Evolutionary conservation across 23 red algal species (phyloP), one percentile per base, ranked within the genome.

Genomic region (Agarophyton chilense): DNA sequence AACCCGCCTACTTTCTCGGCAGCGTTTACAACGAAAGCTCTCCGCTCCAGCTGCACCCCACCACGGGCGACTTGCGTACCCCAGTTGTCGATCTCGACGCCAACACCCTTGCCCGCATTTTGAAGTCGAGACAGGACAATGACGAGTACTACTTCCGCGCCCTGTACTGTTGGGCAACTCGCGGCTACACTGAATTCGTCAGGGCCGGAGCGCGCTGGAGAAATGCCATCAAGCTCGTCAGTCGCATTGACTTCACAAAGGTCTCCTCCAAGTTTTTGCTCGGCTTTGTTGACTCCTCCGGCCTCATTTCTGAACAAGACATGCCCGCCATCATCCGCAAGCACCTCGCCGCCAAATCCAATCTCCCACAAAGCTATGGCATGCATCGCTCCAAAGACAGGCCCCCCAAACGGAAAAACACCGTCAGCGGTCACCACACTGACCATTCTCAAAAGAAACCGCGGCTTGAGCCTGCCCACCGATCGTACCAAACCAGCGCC

Each of bases 81-180:
- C n/a, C 68, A 43, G 41, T 74, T 26, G 21, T 74, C 18, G 41
- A 49, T 2, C 68, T 74, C 36, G 68, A 74, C 33, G 68, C 41
- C 3, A 74, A 49, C 14, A 12, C 68, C 9, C 36, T 74, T 29
- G 38, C 39, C 25, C 45, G 0, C n/a, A 74, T 74, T 46, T 18
- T 74, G 17, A 49, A 25, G 43, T 10, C 68, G 7, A 1, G 43
- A 9, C 68, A 74, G 4, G 40, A 35, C 34, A 43, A 49, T 5
- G 40, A 74, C 17, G 68, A 74, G 29, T 74, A 74, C 68, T 74
- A 40, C 68, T 74, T 74, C 24, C 68, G 68, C 43, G 68, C 68
- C 3, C 10, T 74, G 2, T 74, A 74, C 33, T 74, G 68, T 39
- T 74, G 68, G 68, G 68, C 68, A 12, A 74, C 68, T 46, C 68